Conservation (phyloP, 2,329 filamentous ascomycete species). For the Colletotrichum caudatum region DNA sequence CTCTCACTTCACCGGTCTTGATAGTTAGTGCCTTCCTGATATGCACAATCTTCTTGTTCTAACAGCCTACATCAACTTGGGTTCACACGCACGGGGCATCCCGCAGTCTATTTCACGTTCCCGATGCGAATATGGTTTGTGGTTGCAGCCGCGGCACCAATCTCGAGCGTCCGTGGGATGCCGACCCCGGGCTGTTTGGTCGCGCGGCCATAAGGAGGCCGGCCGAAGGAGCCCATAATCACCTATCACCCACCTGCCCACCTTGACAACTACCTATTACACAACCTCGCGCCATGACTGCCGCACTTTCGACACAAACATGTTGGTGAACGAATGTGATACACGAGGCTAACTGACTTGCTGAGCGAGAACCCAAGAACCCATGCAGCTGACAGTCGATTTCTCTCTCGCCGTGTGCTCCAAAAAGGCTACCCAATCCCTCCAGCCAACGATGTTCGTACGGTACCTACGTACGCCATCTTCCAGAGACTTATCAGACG, state of each 20-base stretch:
- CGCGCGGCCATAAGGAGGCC: background rate
- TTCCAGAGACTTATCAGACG: background rate
- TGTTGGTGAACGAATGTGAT: background rate
- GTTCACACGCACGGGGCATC: background rate
- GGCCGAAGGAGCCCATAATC: background rate
- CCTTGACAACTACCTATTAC: background rate
- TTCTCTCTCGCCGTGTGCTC: background rate
- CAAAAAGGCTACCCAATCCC: background rate
- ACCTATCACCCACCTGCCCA: background rate
- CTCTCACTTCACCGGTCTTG: background rate
- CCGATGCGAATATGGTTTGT: background rate
- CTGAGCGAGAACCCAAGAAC: background rate
- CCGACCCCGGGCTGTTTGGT: background rate
- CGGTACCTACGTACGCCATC: background rate
- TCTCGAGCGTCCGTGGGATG: background rate
- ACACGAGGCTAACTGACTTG: background rate
- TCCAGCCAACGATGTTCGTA: too few species aligned
- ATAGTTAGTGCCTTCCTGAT: background rate
- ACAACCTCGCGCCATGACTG: background rate
- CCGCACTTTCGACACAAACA: background rate
- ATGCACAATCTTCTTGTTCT: background rate
- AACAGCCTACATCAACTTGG: background rate
- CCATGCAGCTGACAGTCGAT: background rate
- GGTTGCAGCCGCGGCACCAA: background rate
- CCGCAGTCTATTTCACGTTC: too few species aligned